A percentile compares a stretch with the other conserved stretches of the same genome.
Conservation (phyloP, 2,329 filamentous ascomycete species). For the Epichloe typhina region DNA sequence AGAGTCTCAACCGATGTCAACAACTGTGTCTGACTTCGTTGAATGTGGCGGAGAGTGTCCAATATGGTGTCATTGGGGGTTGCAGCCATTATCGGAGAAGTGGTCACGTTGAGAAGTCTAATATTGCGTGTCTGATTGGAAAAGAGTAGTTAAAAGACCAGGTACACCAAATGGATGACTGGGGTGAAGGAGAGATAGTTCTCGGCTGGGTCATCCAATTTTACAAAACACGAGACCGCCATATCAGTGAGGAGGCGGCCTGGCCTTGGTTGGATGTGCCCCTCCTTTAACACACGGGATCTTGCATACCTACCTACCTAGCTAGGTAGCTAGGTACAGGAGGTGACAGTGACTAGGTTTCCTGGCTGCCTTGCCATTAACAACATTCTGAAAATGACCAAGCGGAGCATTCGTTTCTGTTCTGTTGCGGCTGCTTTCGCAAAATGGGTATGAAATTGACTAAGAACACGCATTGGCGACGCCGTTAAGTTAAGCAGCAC, state of each 20-base stretch:
- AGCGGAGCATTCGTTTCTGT: not conserved
- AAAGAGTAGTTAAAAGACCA: not conserved
- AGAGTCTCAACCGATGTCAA: constrained; percentile 27
- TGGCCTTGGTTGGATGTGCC: not conserved
- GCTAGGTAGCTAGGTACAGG: not conserved
- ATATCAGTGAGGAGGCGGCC: not conserved
- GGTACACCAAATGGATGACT: no score
- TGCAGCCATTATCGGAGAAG: not conserved
- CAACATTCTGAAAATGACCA: not conserved
- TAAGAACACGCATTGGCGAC: not conserved
- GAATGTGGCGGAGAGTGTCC: constrained; percentile 26
- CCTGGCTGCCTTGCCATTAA: not conserved
- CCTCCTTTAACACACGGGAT: not conserved
- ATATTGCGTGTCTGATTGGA: not conserved
- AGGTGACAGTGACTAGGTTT: not conserved
- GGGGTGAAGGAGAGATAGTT: not conserved
- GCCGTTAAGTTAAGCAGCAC: no score
- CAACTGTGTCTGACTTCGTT: constrained; percentile 28
- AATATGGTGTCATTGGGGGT: constrained; percentile 11
- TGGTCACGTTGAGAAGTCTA: no score
- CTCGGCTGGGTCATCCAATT: not conserved
- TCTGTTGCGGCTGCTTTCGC: no score
- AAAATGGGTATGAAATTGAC: no score
- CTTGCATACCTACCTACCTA: not conserved
- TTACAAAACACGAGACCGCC: not conserved